These are phyloP conservation scores for Logfia minima DNA, from an alignment of 129 eudicot species.

Conservation along the genomic window DNA sequence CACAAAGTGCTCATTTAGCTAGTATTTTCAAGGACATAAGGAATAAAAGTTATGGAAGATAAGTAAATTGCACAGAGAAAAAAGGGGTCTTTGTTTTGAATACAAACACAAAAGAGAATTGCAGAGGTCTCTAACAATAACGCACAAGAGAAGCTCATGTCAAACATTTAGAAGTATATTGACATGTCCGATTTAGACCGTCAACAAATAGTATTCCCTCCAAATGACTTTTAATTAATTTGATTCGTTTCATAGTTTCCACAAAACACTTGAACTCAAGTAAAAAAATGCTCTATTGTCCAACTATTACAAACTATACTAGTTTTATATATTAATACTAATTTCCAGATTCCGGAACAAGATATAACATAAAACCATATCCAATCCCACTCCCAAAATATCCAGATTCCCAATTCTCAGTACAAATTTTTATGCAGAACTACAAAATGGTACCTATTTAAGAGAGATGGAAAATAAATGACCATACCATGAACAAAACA, in stretches of 20 bases:
- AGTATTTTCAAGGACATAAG: not conserved
- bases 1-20: not conserved
- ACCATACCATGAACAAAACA: not conserved
- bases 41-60: not conserved
- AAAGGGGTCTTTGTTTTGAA: not conserved
- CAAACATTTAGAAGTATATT: not conserved
- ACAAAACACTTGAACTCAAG: not conserved
- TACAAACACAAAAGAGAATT: not conserved
- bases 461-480: not conserved
- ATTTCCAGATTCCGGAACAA: not conserved
- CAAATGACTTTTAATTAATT: not conserved
- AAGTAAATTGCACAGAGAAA: not conserved
- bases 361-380: slow-evolving; percentile 6
- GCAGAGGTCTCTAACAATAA: not conserved
- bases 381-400: slow-evolving; percentile 24
- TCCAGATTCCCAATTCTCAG: slow-evolving; percentile 16
- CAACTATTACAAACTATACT: not conserved
- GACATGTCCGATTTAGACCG: no score
- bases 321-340: not conserved
- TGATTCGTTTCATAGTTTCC: not conserved
- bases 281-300: not conserved
- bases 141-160: not conserved
- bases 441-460: slow-evolving; percentile 6
- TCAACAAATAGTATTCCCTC: not conserved
- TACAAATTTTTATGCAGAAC: slow-evolving; percentile 32